phyloP scores from a whole-genome alignment of 2,329 filamentous ascomycete species.

The Aspergillus uvarum region DNA sequence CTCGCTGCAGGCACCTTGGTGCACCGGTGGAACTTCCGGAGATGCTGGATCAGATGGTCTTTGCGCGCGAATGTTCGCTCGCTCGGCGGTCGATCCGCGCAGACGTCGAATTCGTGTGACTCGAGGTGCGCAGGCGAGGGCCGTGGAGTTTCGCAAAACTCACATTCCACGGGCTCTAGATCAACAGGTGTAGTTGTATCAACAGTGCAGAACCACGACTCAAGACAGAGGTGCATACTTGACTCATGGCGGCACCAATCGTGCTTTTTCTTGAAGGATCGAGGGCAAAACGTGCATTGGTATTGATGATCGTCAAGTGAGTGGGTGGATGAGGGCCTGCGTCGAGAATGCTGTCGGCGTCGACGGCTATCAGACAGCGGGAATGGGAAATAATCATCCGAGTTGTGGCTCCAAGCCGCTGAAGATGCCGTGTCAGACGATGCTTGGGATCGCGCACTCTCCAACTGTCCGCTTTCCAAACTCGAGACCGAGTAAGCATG shows the following conservation, averaged over 20 bases:
- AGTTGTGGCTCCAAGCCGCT: slow-evolving; percentile 37
- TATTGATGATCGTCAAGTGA: slow-evolving; percentile 21
- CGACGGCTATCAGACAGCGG: slow-evolving; percentile 19
- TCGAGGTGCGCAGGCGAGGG: slow-evolving; percentile 50
- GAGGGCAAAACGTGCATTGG: slow-evolving; percentile 53
- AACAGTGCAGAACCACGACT: slow-evolving; percentile 41
- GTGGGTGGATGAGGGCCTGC: slow-evolving; percentile 8
- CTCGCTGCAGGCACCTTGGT: slow-evolving; percentile 50
- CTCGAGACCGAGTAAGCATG: slow-evolving; percentile 33
- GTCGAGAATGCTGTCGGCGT: slow-evolving; percentile 9
- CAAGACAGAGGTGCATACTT: slow-evolving; percentile 49
- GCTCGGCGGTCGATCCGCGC: slow-evolving; percentile 51
- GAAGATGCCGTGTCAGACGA: slow-evolving; percentile 31
- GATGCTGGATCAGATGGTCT: slow-evolving; percentile 58
- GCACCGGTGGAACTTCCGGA: slow-evolving; percentile 55
- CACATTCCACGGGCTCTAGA: slow-evolving; percentile 34
- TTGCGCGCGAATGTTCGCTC: slow-evolving; percentile 58
- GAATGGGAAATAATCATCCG: slow-evolving; percentile 24
- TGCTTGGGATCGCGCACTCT: slow-evolving; percentile 25
- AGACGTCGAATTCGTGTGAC: slow-evolving; percentile 54
- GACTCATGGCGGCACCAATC: slow-evolving; percentile 55
- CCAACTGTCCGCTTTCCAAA: slow-evolving; percentile 22
- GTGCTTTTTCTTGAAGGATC: slow-evolving; percentile 51
- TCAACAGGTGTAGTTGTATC: slow-evolving; percentile 15
- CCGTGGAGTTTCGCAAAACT: slow-evolving; percentile 50